A percentile compares a stretch with the other conserved stretches of the same genome.
These are phyloP conservation scores for Chytriomyces hyalinus DNA, from an alignment of 192 early-diverging fungal genomes.

Conservation along the genomic window DNA sequence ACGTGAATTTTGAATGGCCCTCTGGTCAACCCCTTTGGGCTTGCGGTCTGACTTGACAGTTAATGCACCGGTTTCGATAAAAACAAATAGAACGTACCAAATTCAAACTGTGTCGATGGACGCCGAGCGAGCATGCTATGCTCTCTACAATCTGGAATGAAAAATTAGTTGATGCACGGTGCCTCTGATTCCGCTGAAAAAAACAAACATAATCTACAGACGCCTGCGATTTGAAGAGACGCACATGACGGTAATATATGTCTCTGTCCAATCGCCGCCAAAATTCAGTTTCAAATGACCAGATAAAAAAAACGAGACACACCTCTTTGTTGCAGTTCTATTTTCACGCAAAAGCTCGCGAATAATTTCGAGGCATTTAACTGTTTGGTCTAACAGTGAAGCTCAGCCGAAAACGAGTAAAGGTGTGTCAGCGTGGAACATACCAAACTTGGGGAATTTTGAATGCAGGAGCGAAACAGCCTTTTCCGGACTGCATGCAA, in stretches of 20 bases:
- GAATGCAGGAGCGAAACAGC: background rate
- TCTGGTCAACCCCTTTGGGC: conserved; percentile 41
- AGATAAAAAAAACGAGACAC: background rate
- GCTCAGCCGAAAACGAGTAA: too few species aligned
- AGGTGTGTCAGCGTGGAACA: too few species aligned
- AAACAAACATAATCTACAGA: conserved; percentile 35
- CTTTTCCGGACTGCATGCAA: background rate
- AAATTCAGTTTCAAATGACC: background rate
- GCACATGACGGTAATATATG: conserved; percentile 45
- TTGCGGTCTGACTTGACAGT: conserved; percentile 28
- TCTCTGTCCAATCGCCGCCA: conserved; percentile 16
- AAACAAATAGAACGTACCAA: conserved; percentile 15
- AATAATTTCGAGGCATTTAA: conserved; percentile 33
- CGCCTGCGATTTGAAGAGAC: conserved; percentile 34
- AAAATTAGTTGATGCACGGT: background rate
- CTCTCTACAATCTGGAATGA: conserved; percentile 37
- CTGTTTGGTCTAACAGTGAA: background rate
- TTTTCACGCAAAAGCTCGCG: conserved; percentile 26
- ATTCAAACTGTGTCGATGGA: conserved; percentile 37
- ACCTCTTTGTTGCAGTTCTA: conserved; percentile 46
- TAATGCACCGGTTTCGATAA: background rate
- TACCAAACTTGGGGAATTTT: background rate
- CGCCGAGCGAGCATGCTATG: conserved; percentile 43
- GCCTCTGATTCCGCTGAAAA: background rate
- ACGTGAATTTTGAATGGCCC: conserved; percentile 32